A percentile compares a stretch with the other conserved stretches of the same genome.
phyloP scores from a whole-genome alignment of 1,284 basidiomycete species.

The Puccinia horiana region DNA sequence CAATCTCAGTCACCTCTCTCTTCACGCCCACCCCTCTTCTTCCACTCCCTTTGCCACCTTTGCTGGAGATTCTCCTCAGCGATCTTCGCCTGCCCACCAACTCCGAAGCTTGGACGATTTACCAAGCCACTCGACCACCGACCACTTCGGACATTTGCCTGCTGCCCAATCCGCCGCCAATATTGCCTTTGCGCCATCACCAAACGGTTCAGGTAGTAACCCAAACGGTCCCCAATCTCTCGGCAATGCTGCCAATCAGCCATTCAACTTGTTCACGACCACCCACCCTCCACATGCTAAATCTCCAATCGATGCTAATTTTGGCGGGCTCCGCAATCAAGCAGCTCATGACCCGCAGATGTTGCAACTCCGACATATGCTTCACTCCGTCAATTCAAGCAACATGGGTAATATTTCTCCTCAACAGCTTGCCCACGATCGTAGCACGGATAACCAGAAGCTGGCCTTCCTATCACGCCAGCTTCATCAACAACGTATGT shows the following conservation, averaged over 20 bases:
- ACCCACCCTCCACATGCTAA: constrained; percentile 26
- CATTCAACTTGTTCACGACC: constrained; percentile 11
- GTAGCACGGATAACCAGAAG: constrained; percentile 40
- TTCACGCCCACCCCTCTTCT: not conserved
- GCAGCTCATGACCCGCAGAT: constrained; percentile 4
- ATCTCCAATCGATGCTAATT: not conserved
- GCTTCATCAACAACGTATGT: constrained; percentile 48
- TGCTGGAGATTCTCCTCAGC: constrained; percentile 16
- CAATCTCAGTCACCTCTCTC: not conserved
- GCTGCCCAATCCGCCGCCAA: not conserved
- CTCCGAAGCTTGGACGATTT: constrained; percentile 14
- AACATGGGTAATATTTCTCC: constrained; percentile 4
- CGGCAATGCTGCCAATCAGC: constrained; percentile 19
- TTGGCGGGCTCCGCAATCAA: constrained; percentile 9
- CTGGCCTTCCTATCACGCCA: constrained; percentile 39
- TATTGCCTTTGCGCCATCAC: not conserved
- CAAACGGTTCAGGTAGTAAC: not conserved
- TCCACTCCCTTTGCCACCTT: constrained; percentile 4
- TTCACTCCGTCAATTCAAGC: constrained; percentile 21
- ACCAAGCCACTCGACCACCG: not conserved
- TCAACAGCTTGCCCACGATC: constrained; percentile 29
- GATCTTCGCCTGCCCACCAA: constrained; percentile 1
- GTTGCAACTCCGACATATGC: constrained; percentile 32
- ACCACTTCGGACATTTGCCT: not conserved
- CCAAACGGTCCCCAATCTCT: not conserved